Conservation (phyloP, 1,284 basidiomycete genomes). For the Blastosporella zonata region DNA sequence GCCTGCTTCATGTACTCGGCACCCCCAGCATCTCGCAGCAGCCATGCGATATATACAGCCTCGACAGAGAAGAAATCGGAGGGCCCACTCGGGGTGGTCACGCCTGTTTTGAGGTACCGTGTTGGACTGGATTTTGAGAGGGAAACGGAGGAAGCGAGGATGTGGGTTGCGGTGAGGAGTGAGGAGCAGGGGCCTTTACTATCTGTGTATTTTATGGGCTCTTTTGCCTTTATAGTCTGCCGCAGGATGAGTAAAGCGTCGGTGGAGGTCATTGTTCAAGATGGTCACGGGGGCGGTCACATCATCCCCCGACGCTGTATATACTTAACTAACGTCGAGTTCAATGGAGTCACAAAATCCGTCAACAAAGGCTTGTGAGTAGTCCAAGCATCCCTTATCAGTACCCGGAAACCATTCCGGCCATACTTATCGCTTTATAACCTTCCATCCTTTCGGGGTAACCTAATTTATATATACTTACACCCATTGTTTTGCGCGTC, state of each 20-base stretch:
- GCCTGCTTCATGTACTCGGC: slow-evolving; percentile 88
- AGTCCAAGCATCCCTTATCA: no score
- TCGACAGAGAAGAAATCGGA: slow-evolving; percentile 76
- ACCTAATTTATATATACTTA: no score
- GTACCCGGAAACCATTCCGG: no score
- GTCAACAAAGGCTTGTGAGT: no score
- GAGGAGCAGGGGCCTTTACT: slow-evolving; percentile 44
- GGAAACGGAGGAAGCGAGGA: slow-evolving; percentile 54
- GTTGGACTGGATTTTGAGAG: slow-evolving; percentile 74
- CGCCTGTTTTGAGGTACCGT: slow-evolving; percentile 63
- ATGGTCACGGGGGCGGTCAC: no score
- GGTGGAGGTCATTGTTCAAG: slow-evolving; percentile 31
- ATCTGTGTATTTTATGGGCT: slow-evolving; percentile 49
- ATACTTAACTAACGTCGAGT: no score
- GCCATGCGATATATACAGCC: slow-evolving; percentile 80
- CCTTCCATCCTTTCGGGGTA: no score
- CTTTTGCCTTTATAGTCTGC: slow-evolving; percentile 53
- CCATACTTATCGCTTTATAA: no score
- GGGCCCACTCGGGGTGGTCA: slow-evolving; percentile 41
- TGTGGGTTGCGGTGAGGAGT: slow-evolving; percentile 57
- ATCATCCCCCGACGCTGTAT: no score
- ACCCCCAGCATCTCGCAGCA: slow-evolving; percentile 65
- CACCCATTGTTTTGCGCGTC: no score
- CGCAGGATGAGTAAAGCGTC: slow-evolving; percentile 58
- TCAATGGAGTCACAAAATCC: no score